A percentile compares a stretch with the other conserved stretches of the same genome.
Evolutionary conservation across 345 rosid genomes (phyloP).

Genomic region (Turritis glabra): DNA sequence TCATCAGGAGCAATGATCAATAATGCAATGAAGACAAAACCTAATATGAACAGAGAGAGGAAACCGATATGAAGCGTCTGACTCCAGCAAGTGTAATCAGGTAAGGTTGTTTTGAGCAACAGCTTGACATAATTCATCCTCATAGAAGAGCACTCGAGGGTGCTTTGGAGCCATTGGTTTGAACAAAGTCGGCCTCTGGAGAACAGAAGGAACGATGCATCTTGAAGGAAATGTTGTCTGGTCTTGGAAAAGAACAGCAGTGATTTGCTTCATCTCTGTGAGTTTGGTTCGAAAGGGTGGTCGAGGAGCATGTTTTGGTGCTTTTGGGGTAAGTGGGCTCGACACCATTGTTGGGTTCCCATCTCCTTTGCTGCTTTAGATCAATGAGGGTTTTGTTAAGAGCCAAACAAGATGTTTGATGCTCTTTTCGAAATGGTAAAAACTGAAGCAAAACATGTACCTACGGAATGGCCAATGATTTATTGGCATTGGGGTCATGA

Average conservation of each 20-base stretch:
- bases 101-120: constrained; percentile 89
- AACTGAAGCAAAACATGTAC: constrained; percentile 36
- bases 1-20: constrained; percentile 39
- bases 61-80: constrained; percentile 1
- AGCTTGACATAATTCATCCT: constrained; percentile 94
- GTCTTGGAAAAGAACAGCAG: constrained; percentile 94
- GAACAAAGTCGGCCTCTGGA: constrained; percentile 72
- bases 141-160: constrained; percentile 76
- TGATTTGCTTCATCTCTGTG: constrained; percentile 75
- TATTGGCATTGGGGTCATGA: constrained; percentile 72
- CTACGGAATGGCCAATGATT: constrained; percentile 84
- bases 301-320: constrained; percentile 91
- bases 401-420: constrained; percentile 34
- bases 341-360: constrained; percentile 45
- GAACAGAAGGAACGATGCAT: constrained; percentile 76
- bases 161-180: constrained; percentile 44
- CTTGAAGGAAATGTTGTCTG: constrained; percentile 65
- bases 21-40: constrained; percentile 35
- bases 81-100: constrained; percentile 41
- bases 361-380: constrained; percentile 61
- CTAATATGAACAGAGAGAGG: constrained; percentile 54
- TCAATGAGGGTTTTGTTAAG: not conserved
- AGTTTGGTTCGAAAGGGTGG: constrained; percentile 75
- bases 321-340: constrained; percentile 85
- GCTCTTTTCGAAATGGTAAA: not conserved